Evolutionary conservation across 1,284 basidiomycete genomes (phyloP), one percentile per base, ranked within the genome.

Genomic region (Irpex rosettiformis): DNA sequence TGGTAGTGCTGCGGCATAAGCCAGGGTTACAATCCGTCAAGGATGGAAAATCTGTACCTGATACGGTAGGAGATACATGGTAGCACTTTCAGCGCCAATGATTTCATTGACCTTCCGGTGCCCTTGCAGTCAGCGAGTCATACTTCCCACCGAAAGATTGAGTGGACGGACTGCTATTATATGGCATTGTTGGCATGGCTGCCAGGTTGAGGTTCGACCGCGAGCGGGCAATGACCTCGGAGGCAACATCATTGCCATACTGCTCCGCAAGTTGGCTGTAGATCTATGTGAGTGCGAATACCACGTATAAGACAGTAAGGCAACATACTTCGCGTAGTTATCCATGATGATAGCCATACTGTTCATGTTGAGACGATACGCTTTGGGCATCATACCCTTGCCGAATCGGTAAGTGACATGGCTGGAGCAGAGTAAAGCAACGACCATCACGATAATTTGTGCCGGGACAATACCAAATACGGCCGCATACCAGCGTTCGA

Each of bases 371-470:
- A 86, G 75, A 53, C 83, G 75, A 72, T 86, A 86, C 54, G 80
- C 79, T 73, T 84, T 81, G 54, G 84, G 84, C 69, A 82, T 85
- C 73, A 86, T 77, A 61, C 84, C 84, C 73, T 86, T 86, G 4
- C 83, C 84, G 71, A 85, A 85, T 56, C 84, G 75, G 69, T 86
- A 85, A 42, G 84, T 86, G 67, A 86, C 76, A 63, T 85, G 83
- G 70, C 85, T 85, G 52, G 81, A 80, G 71, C 82, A 85, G 42
- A 86, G 70, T 52, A 86, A 69, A 25, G 73, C 77, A 8, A 73
- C 72, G 61, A 83, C 61, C 68, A 85, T 84, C 67, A 80, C 73
- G 40, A 67, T 65, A 58, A 86, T 69, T 62, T 85, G 82, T 47
- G 75, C 70, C 16, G 82, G 81, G 29, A 84, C 82, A 49, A 84